Evolutionary conservation across 1,284 basidiomycete genomes (phyloP).

Genomic region (Porogramme epimiltina): DNA sequence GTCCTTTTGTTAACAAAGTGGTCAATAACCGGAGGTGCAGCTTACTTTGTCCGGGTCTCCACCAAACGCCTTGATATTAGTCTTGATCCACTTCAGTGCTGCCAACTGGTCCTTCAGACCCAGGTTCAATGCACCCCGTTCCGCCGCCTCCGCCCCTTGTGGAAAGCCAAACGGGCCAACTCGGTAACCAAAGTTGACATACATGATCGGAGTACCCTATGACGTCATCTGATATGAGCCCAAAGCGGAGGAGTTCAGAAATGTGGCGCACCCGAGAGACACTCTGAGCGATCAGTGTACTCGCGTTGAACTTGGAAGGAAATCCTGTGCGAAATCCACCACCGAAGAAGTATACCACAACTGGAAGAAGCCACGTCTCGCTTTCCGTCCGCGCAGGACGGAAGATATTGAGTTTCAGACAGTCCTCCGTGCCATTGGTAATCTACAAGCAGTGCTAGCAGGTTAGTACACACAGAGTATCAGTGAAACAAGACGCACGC

Average conservation of each 20-base stretch:
- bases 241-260: not conserved
- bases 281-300: slow-evolving; percentile 46
- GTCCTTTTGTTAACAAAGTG: too few relatives aligned
- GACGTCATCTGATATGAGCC: too few relatives aligned
- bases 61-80: slow-evolving; percentile 47
- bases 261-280: slow-evolving; percentile 38
- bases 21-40: not conserved
- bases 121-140: slow-evolving; percentile 42
- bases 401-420: slow-evolving; percentile 48
- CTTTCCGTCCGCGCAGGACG: slow-evolving; percentile 34
- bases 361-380: slow-evolving; percentile 34
- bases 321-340: slow-evolving; percentile 21
- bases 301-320: slow-evolving; percentile 40
- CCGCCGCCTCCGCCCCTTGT: slow-evolving; percentile 45
- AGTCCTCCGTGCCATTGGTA: slow-evolving; percentile 39
- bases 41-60: slow-evolving; percentile 48
- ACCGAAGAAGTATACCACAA: slow-evolving; percentile 38
- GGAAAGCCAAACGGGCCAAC: slow-evolving; percentile 52
- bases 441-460: not conserved
- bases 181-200: slow-evolving; percentile 59
- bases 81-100: slow-evolving; percentile 50
- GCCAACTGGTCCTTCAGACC: slow-evolving; percentile 45
- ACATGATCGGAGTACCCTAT: slow-evolving; percentile 54
- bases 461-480: not conserved
- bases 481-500: slow-evolving; percentile 7